Evolutionary conservation across 225 moss, liverwort and hornwort species (phyloP).

Genomic region (Polytrichum commune): DNA sequence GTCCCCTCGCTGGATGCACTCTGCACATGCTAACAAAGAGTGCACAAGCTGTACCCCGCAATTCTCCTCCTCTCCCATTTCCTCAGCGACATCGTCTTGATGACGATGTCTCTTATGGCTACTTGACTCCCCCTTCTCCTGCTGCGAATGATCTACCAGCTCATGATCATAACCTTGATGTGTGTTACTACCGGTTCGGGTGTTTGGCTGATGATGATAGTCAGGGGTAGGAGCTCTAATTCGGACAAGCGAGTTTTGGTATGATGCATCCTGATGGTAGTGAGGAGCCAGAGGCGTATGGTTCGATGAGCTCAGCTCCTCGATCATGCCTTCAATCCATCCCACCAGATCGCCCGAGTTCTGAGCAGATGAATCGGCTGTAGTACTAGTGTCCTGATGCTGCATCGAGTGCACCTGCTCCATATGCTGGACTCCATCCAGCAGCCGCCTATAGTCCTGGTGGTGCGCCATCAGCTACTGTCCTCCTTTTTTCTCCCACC

Average conservation of each 20-base stretch:
- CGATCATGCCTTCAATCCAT: slow-evolving; percentile 85
- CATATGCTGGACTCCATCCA: slow-evolving; percentile 37
- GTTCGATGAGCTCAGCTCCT: slow-evolving; percentile 56
- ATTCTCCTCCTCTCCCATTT: slow-evolving; percentile 48
- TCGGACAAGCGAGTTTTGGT: slow-evolving; percentile 42
- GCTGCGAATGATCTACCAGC: background rate
- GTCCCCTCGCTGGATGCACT: slow-evolving; percentile 58
- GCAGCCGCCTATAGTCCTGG: slow-evolving; percentile 9
- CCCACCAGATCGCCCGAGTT: slow-evolving; percentile 39
- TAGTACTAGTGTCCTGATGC: slow-evolving; percentile 23
- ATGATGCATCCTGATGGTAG: slow-evolving; percentile 40
- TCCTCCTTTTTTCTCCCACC: too few species aligned
- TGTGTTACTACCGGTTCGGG: slow-evolving; percentile 12
- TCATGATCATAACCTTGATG: slow-evolving; percentile 3
- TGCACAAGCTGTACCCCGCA: slow-evolving; percentile 69
- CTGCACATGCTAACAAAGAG: slow-evolving; percentile 62
- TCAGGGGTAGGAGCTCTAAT: slow-evolving; percentile 23
- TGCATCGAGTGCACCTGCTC: slow-evolving; percentile 31
- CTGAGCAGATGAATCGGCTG: slow-evolving; percentile 20
- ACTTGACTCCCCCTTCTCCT: background rate
- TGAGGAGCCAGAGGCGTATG: slow-evolving; percentile 33
- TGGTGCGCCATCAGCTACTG: too few species aligned
- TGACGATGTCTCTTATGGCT: background rate
- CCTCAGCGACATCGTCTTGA: background rate
- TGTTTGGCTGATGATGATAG: slow-evolving; percentile 8